phyloP scores from a whole-genome alignment of 1,284 basidiomycete genomes.

The Irpex rosettiformis region DNA sequence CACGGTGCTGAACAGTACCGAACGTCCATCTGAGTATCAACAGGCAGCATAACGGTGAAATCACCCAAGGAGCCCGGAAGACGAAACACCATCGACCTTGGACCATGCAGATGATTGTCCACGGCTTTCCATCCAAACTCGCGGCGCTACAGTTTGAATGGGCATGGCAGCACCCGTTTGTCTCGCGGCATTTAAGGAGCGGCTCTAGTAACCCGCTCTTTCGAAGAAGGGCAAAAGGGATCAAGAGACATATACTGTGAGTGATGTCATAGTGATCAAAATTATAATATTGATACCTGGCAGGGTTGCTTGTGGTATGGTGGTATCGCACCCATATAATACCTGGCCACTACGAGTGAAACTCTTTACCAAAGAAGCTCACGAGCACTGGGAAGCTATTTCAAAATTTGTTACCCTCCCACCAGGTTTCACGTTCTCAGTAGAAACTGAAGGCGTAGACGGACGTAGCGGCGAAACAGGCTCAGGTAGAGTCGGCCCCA shows the following conservation, averaged over 20 bases:
- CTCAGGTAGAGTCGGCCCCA: conserved; percentile 50
- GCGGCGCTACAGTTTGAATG: conserved; percentile 88
- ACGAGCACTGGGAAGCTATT: conserved; percentile 44
- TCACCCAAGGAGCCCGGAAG: conserved; percentile 73
- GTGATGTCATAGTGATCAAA: conserved; percentile 18
- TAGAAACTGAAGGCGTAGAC: conserved; percentile 74
- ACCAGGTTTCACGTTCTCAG: conserved; percentile 42
- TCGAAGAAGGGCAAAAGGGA: conserved; percentile 16
- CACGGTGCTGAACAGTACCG: neutral
- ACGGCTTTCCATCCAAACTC: conserved; percentile 84
- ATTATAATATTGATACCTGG: neutral
- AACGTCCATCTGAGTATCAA: neutral
- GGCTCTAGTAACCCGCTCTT: conserved; percentile 37
- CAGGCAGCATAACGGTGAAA: conserved; percentile 84
- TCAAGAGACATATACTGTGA: conserved; percentile 42
- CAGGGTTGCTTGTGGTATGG: conserved; percentile 51
- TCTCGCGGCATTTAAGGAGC: conserved; percentile 55
- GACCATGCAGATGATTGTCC: conserved; percentile 88
- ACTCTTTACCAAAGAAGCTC: conserved; percentile 61
- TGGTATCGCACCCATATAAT: conserved; percentile 54
- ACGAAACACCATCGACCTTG: conserved; percentile 75
- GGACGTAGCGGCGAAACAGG: conserved; percentile 51
- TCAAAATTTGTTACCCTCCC: conserved; percentile 38
- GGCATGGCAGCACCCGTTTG: conserved; percentile 83
- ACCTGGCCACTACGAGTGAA: conserved; percentile 67